Conservation (phyloP, 495 filamentous ascomycete genomes). For the Talaromyces liani region DNA sequence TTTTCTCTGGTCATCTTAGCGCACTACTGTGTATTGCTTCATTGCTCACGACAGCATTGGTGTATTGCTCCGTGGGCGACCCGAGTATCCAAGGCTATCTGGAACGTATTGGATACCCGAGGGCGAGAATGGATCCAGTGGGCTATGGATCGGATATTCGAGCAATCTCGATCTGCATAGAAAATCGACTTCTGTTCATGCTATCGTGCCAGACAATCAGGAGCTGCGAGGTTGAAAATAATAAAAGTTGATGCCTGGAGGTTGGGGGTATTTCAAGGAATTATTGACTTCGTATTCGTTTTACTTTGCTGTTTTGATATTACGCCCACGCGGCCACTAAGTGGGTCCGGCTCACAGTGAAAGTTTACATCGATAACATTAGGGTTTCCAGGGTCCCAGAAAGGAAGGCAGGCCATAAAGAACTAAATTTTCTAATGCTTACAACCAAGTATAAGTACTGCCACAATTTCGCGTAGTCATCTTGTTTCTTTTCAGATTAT, state of each 20-base stretch:
- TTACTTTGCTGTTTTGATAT: neutral
- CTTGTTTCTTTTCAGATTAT: neutral
- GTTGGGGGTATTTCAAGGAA: neutral
- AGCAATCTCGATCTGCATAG: neutral
- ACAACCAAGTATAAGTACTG: neutral
- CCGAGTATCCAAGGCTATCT: constrained; percentile 27
- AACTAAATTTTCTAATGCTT: neutral
- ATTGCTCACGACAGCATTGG: constrained; percentile 35
- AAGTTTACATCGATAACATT: neutral
- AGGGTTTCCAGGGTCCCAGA: neutral
- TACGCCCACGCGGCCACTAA: neutral
- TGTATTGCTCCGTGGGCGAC: constrained; percentile 39
- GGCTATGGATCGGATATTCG: neutral
- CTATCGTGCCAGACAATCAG: neutral
- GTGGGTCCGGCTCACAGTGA: neutral
- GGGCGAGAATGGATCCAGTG: neutral
- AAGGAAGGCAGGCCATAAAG: neutral
- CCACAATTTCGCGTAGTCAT: neutral
- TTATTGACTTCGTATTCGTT: neutral
- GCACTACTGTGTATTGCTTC: constrained; percentile 39
- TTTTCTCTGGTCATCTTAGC: constrained; percentile 44
- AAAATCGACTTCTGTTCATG: neutral
- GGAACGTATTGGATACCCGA: constrained; percentile 9
- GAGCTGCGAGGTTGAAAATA: neutral
- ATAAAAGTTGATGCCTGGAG: neutral